These are phyloP conservation scores for Aspergillus pseudonomiae DNA, from an alignment of 2,329 filamentous ascomycete genomes.

Conservation along the genomic window DNA sequence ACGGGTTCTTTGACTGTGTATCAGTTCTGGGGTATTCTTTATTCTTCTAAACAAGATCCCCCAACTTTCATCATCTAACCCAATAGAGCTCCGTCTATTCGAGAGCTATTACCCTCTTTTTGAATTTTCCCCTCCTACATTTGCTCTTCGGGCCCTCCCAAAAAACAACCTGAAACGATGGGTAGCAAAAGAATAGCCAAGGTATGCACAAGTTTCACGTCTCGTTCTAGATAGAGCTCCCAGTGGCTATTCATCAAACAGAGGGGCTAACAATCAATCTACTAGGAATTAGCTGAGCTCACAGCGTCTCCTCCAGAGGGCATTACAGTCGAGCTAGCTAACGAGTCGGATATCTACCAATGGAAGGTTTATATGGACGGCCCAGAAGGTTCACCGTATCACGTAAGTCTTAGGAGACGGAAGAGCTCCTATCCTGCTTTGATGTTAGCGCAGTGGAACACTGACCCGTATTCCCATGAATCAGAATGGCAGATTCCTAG, in stretches of 20 bases:
- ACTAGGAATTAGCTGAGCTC: slow-evolving; percentile 64
- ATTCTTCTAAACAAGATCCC: neutral
- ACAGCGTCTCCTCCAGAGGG: slow-evolving; percentile 58
- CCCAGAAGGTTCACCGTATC: slow-evolving; percentile 65
- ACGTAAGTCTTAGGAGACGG: slow-evolving; percentile 49
- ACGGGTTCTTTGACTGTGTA: neutral
- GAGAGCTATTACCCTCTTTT: neutral
- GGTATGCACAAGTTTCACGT: slow-evolving; percentile 28
- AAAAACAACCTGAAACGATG: slow-evolving; percentile 29
- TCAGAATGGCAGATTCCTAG: slow-evolving; percentile 71
- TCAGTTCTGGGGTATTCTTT: neutral
- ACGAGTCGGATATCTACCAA: slow-evolving; percentile 67
- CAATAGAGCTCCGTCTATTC: neutral
- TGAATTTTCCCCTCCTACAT: neutral
- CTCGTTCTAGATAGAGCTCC: neutral
- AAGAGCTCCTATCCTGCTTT: slow-evolving; percentile 1
- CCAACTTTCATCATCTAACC: neutral
- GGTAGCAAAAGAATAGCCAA: slow-evolving; percentile 53
- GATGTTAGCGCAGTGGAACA: slow-evolving; percentile 1
- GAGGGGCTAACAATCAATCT: slow-evolving; percentile 9
- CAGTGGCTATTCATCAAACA: neutral
- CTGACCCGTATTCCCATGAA: neutral
- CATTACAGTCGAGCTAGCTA: slow-evolving; percentile 58
- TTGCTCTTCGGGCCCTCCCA: slow-evolving; percentile 12
- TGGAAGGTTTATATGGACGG: slow-evolving; percentile 71